These are phyloP conservation scores for Funneliformis geosporum DNA, from an alignment of 192 early-diverging fungal genomes.

Conservation along the genomic window DNA sequence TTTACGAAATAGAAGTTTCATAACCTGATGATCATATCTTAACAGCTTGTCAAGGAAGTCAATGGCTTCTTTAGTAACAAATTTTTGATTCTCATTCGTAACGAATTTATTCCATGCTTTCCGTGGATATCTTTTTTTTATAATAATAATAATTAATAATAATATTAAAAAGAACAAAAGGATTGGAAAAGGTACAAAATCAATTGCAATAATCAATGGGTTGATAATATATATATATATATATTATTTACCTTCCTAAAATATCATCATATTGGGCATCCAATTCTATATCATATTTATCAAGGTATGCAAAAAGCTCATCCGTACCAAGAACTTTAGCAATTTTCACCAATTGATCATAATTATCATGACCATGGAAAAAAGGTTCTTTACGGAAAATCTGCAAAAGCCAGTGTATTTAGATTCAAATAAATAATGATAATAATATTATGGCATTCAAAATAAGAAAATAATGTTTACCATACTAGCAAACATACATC, in stretches of 20 bases:
- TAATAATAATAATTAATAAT: too few species aligned
- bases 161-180: background rate
- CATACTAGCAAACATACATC: constrained; percentile 99
- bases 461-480: constrained; percentile 45
- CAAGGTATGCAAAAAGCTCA: constrained; percentile 87
- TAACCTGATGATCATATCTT: constrained; percentile 86
- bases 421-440: background rate
- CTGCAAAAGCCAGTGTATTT: constrained; percentile 39
- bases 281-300: constrained; percentile 94
- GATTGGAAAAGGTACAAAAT: background rate
- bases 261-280: constrained; percentile 90
- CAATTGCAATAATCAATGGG: background rate
- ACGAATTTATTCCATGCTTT: constrained; percentile 90
- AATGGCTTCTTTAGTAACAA: constrained; percentile 84
- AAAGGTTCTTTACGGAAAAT: constrained; percentile 99
- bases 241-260: constrained; percentile 67
- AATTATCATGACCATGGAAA: constrained; percentile 98
- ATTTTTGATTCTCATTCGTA: constrained; percentile 82
- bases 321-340: constrained; percentile 98
- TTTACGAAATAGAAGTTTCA: too few species aligned
- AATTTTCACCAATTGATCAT: constrained; percentile 99
- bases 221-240: background rate
- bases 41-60: constrained; percentile 91
- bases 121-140: constrained; percentile 70
- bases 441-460: background rate